Evolutionary conservation across 306 rosid species (phyloP), one percentile per base, ranked within the genome.

Genomic region (Abrus pulchellus): DNA sequence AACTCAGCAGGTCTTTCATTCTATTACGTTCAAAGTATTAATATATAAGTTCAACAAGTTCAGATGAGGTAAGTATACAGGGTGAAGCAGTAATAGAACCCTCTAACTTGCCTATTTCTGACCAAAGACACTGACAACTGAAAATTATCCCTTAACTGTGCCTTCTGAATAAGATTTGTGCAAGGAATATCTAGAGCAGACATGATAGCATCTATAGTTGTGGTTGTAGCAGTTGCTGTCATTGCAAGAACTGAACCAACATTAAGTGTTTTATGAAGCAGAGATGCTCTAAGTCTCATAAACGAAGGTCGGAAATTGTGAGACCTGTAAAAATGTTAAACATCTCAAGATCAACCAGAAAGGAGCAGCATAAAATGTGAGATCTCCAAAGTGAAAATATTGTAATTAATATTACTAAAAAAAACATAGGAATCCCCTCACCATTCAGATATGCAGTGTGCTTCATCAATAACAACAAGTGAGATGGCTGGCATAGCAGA

Each of bases 401-500:
- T 20, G 20, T 20, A 20, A 72, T 65, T 53, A 70, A 77, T 33
- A 65, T 43, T 41, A 52, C 76, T 36, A 71, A 77, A 49, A 77
- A 49, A 50, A 55, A 34, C 29, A 75, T 32, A 33, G 48, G 74
- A 74, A 69, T 55, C 14, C 87, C 70, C 97, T 90, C 84, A 93
- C 99, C 98, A 95, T 88, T 93, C 97, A 75, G 97, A 93, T 76
- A 90, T 85, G 81, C 99, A 93, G 78, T 95, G 98, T 10, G 99
- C 98, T 87, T 95, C 99, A 68, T 95, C 97, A 83, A 95, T 90
- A 82, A 88, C 97, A 86, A 92, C 90, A 82, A 94, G 95, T 27
- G 98, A 90, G 73, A 91, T 69, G 9, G 71, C 76, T 32, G 90
- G 69, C 80, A 78, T 68, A 32, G 74, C 69, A 54, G 95, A 93